A percentile compares a stretch with the other conserved stretches of the same genome.
Conservation (phyloP, 306 rosid genomes). For the Mimosa pudica region DNA sequence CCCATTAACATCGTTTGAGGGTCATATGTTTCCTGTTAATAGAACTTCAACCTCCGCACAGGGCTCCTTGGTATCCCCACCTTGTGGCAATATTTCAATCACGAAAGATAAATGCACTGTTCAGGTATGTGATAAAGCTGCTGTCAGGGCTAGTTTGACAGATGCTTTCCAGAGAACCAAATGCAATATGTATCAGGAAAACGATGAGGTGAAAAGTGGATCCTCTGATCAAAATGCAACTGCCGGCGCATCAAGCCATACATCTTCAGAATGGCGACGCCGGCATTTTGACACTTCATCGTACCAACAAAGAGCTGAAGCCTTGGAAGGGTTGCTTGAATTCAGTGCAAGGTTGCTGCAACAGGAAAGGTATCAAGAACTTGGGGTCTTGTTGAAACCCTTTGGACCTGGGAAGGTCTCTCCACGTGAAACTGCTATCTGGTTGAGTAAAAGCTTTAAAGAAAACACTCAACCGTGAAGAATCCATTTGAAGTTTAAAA, state of each 20-base stretch:
- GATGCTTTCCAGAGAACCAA: slow-evolving; percentile 75
- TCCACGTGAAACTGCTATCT: slow-evolving; percentile 98
- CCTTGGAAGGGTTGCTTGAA: slow-evolving; percentile 96
- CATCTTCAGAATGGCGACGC: slow-evolving; percentile 69
- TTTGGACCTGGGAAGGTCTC: slow-evolving; percentile 96
- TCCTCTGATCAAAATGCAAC: slow-evolving; percentile 92
- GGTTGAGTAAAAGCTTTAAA: slow-evolving; percentile 97
- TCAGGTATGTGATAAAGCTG: slow-evolving; percentile 56
- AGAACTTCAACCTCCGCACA: slow-evolving; percentile 51
- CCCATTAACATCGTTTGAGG: slow-evolving; percentile 79
- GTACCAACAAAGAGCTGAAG: slow-evolving; percentile 90
- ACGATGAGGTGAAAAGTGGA: slow-evolving; percentile 57
- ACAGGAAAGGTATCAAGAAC: slow-evolving; percentile 88
- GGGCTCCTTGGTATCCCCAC: slow-evolving; percentile 58
- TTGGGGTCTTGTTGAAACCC: slow-evolving; percentile 93
- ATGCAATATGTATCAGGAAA: slow-evolving; percentile 55
- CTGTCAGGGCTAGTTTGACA: slow-evolving; percentile 46
- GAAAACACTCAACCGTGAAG: slow-evolving; percentile 69
- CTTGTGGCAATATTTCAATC: slow-evolving; percentile 61
- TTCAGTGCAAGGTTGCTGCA: slow-evolving; percentile 94
- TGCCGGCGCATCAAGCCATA: slow-evolving; percentile 87
- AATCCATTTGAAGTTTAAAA: slow-evolving; percentile 34
- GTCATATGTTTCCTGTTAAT: slow-evolving; percentile 48
- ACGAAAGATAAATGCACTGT: slow-evolving; percentile 92
- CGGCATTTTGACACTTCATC: slow-evolving; percentile 81